Base-by-base conservation (phyloP, 352 stramenopile genomes). In the Blastocystis sp. region DNA sequence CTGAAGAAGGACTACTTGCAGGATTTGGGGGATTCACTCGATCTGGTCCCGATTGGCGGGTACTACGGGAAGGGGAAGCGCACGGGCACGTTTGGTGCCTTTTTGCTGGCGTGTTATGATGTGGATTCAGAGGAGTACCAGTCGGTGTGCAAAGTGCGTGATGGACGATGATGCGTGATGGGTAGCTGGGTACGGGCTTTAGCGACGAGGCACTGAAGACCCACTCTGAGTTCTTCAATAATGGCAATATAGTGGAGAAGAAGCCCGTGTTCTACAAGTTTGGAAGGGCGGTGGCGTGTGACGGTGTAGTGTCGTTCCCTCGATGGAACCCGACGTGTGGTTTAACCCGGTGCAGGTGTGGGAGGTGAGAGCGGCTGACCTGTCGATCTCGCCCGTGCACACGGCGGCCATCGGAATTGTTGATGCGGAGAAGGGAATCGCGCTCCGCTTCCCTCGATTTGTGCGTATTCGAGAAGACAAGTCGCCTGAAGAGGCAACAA, bases 1-100 rank as follows among this genome's bases (percentile, higher is more conserved):
- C 94, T 99, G 6, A 99, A 99, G 92, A 99, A 99, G 91, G 98
- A 99, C 92, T 99, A 99, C 88, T 91, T 99, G 0, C 96, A 98
- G 61, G 96, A 96, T 39, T 50, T 92, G 10, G 90, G 69, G 9
- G 97, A 99, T 91, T 98, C 96, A 12, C 94, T 98, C 1, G 98
- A 99, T 91, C 92, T 99, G 29, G 97, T 99, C 37, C 96, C 96
- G 1, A 95, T 99, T 63, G 98, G 97, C n/a, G 97, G 96, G 12
- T 99, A 98, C 92, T 93, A 98, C 80, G 98, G 98, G 3, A 94
- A 92, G 81, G 94, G 96, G 62, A 99, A 99, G 91, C 93, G 96
- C 55, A 98, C 96, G 4, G 97, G 97, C 33, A 94, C 96, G 9
- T 99, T 98, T 79, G 98, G 98, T 3, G 96, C 98, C 19, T 99